These are phyloP conservation scores for Friedmanniomyces simplex DNA, from an alignment of 495 filamentous ascomycete species.

Conservation along the genomic window DNA sequence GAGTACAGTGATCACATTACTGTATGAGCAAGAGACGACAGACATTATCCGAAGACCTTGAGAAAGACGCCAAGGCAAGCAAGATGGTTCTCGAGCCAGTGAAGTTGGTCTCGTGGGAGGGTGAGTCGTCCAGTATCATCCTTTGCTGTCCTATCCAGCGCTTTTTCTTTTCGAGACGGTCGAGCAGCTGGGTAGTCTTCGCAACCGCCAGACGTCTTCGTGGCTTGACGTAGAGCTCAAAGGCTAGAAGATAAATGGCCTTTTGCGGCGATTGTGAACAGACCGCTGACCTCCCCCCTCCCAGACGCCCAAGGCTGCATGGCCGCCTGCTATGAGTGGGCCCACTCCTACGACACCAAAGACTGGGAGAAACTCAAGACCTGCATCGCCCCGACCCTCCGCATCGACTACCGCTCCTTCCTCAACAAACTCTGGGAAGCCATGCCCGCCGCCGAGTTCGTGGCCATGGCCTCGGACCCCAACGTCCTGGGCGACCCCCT, in stretches of 20 bases:
- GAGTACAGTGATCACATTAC: not conserved
- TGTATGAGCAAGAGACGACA: conserved; percentile 13
- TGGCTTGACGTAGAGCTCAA: not conserved
- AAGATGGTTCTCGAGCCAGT: conserved; percentile 15
- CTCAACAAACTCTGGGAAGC: conserved; percentile 59
- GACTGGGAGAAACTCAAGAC: conserved; percentile 63
- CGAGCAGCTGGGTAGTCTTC: not conserved
- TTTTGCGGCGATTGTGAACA: not conserved
- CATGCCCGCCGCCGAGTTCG: conserved; percentile 62
- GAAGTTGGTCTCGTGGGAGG: conserved; percentile 16
- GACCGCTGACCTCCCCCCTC: not conserved
- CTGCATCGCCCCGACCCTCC: conserved; percentile 62
- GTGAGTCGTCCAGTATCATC: conserved; percentile 7
- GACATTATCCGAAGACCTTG: not conserved
- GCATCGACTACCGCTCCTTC: conserved; percentile 66
- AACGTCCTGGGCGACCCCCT: conserved; percentile 59
- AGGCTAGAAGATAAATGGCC: not conserved
- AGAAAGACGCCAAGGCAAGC: not conserved
- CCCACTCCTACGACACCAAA: conserved; percentile 73
- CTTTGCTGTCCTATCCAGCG: not conserved
- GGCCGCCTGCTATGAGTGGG: conserved; percentile 59
- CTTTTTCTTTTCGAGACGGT: not conserved
- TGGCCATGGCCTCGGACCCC: conserved; percentile 56
- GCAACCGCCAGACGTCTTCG: not conserved
- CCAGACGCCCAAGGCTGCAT: conserved; percentile 32